Evolutionary conservation across 352 stramenopile species (phyloP).

Genomic region (Globisporangium orthogonon): DNA sequence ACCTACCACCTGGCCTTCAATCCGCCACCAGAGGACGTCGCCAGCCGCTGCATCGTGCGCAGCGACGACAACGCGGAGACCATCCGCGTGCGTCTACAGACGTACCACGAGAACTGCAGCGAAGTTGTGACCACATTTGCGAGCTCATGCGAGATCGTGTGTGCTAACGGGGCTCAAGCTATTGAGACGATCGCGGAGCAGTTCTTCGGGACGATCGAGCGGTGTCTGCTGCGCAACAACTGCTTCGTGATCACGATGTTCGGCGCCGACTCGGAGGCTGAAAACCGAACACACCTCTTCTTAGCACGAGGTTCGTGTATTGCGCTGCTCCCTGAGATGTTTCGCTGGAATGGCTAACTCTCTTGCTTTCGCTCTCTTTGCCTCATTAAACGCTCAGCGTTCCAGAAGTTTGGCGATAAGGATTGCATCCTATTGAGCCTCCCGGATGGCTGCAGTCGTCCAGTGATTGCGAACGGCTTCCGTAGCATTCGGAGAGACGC

Average conservation of each 20-base stretch:
- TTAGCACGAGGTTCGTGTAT: constrained; percentile 31
- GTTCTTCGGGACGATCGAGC: constrained; percentile 45
- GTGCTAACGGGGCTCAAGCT: constrained; percentile 35
- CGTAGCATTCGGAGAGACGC: constrained; percentile 33
- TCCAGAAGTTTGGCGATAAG: constrained; percentile 51
- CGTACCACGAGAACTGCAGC: constrained; percentile 74
- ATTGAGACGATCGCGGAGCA: constrained; percentile 51
- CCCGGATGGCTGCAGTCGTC: constrained; percentile 32
- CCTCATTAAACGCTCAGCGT: constrained; percentile 25
- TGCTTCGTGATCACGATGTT: constrained; percentile 48
- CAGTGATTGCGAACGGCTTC: constrained; percentile 38
- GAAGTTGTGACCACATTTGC: constrained; percentile 31
- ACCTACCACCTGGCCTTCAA: constrained; percentile 90
- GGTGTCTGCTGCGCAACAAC: constrained; percentile 55
- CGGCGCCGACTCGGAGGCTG: constrained; percentile 29
- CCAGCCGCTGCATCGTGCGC: constrained; percentile 47
- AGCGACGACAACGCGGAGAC: constrained; percentile 90
- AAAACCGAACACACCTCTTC: constrained; percentile 42
- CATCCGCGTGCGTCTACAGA: constrained; percentile 77
- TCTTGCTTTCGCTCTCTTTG: background rate
- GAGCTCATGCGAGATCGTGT: constrained; percentile 36
- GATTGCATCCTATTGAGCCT: constrained; percentile 50
- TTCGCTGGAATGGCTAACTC: too few relatives aligned
- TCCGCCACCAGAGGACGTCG: constrained; percentile 55
- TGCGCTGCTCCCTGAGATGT: constrained; percentile 5